phyloP scores from a whole-genome alignment of 1,284 basidiomycete species.

The Vanrija sp. region DNA sequence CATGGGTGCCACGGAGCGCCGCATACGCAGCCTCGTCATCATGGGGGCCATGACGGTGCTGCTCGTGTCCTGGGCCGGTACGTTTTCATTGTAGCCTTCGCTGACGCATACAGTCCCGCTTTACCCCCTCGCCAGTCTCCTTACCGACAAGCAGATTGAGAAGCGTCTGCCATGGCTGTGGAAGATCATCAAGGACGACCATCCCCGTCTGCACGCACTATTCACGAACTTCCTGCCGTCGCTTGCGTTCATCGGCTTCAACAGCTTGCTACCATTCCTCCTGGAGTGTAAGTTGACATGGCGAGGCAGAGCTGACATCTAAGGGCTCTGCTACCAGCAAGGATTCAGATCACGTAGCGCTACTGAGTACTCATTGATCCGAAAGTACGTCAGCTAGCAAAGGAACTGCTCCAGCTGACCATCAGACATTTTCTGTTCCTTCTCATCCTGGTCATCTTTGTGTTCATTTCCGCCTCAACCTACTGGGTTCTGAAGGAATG shows the following conservation, averaged over 20 bases:
- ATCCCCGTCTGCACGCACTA: constrained; percentile 73
- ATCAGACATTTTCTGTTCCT: constrained; percentile 90
- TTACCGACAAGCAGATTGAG: constrained; percentile 89
- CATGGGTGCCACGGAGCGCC: constrained; percentile 58
- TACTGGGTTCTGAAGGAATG: constrained; percentile 86
- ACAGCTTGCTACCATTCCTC: constrained; percentile 82
- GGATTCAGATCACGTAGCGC: constrained; percentile 83
- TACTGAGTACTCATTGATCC: constrained; percentile 87
- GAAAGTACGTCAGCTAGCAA: constrained; percentile 64
- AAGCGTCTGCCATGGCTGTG: constrained; percentile 78
- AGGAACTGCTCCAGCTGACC: constrained; percentile 1
- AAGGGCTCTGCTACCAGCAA: constrained; percentile 80
- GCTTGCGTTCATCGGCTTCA: constrained; percentile 82
- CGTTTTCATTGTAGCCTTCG: constrained; percentile 11
- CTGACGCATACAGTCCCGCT: constrained; percentile 62
- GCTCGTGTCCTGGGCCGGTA: constrained; percentile 72
- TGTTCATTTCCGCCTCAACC: constrained; percentile 85
- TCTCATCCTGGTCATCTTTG: constrained; percentile 90
- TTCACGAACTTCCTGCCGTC: constrained; percentile 91
- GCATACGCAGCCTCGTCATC: constrained; percentile 66
- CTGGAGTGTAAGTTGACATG: constrained; percentile 65
- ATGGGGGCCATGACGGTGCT: constrained; percentile 64
- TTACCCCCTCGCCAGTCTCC: constrained; percentile 72
- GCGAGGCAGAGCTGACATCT: neutral
- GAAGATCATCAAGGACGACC: constrained; percentile 64